Conservation (phyloP, 2,329 filamentous ascomycete species). For the Domatiomyces catenatus region DNA sequence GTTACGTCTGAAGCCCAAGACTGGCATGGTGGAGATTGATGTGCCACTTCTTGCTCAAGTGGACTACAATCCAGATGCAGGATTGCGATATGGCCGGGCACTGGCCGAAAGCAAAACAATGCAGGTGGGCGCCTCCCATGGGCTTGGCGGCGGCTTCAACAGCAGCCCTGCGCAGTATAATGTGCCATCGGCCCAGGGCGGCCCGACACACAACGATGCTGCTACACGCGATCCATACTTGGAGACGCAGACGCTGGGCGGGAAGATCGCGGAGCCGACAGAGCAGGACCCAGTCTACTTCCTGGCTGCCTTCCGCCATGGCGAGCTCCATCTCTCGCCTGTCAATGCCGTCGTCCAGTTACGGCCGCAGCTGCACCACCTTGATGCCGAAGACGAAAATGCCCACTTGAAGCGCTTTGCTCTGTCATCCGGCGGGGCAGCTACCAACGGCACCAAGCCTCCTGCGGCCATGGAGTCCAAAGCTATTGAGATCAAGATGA, state of each 20-base stretch:
- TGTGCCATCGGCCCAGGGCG: conserved; percentile 14
- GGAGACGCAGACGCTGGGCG: conserved; percentile 69
- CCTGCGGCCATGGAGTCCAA: conserved; percentile 41
- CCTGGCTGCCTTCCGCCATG: conserved; percentile 75
- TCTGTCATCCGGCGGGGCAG: conserved; percentile 20
- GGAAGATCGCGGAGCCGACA: conserved; percentile 55
- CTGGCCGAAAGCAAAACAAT: conserved; percentile 40
- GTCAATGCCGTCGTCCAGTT: conserved; percentile 73
- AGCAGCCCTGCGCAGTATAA: conserved; percentile 31
- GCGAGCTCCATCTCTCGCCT: conserved; percentile 73
- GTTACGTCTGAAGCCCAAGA: conserved; percentile 65
- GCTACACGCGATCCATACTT: conserved; percentile 57
- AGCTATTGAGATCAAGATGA: conserved; percentile 75
- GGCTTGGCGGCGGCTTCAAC: conserved; percentile 58
- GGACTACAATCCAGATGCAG: conserved; percentile 74
- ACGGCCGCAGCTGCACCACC: conserved; percentile 79
- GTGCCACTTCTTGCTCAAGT: conserved; percentile 58
- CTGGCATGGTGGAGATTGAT: conserved; percentile 82
- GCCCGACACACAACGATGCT: conserved; percentile 43
- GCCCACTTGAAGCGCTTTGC: conserved; percentile 35
- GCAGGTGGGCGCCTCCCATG: conserved; percentile 51
- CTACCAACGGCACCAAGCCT: conserved; percentile 18
- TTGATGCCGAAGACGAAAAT: conserved; percentile 69
- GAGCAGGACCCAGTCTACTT: conserved; percentile 65
- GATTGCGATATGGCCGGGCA: conserved; percentile 65